Base-by-base conservation (phyloP, 2,329 filamentous ascomycete genomes). In the Parastagonospora avenae region DNA sequence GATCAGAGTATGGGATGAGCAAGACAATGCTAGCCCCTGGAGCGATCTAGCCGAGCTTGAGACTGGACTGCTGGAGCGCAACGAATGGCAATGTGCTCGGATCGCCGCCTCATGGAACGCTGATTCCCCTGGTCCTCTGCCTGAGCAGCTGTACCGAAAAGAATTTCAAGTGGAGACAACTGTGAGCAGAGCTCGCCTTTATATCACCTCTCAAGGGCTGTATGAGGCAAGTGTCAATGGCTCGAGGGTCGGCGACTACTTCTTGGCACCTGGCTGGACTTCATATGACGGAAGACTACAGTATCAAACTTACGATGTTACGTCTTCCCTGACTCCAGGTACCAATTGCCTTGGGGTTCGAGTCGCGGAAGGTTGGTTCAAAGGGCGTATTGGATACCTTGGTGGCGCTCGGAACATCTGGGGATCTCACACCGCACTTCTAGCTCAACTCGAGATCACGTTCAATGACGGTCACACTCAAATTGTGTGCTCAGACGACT, bases 251-350 rank as follows among this genome's bases (percentile, higher is more conserved):
- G 40, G 44, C 12, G 41, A 59, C 24, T 16, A 49, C 29, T 14
- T 55, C n/a, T 41, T 84, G 11, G 77, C 80, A 11, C 81, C 82
- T 0, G 82, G 82, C 0, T 84, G 80, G 80, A 77, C 78, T 30
- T 76, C 74, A 4, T 84, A 84, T 50, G 66, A 74, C 0, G 62
- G 78, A 31, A 74, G 81, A 0, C 73, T 79, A 10, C 68, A 75
- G 1, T 85, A 84, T 50, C 76, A 84, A 48, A 79, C 77, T 0
- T 81, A 79, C 45, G 80, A 85, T 48, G 77, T 85, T 0, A 75
- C 75, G 0, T 50, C 67, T 0, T 66, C 79, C 0, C 50, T 83
- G 1, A 48, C 40, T 3, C 16, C 49, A 6, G 61, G 58, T 0
- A 33, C 57, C 0, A 82, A 82, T 54, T 64, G 62, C 0, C 60